phyloP scores from a whole-genome alignment of 805 yeast species.

The Yarrowia sp. region DNA sequence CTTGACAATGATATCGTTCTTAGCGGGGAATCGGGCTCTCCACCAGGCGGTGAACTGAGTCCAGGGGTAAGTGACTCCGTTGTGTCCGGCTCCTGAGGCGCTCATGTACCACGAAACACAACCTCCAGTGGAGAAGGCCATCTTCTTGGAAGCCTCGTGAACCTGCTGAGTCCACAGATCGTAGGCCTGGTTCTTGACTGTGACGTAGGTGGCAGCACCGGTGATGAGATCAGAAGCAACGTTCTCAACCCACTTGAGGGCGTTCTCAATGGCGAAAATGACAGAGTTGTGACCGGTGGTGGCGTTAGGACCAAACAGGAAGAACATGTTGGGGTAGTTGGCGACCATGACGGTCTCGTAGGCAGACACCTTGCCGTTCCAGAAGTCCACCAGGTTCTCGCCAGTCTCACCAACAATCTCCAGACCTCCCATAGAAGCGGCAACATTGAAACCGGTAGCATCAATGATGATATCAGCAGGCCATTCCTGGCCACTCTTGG shows the following conservation, averaged over 20 bases:
- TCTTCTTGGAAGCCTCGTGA: conserved; percentile 36
- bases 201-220: conserved; percentile 38
- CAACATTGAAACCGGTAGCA: conserved; percentile 42
- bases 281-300: conserved; percentile 43
- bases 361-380: conserved; percentile 39
- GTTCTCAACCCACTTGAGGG: conserved; percentile 40
- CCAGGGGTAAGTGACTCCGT: conserved; percentile 42
- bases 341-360: conserved; percentile 42
- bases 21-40: conserved; percentile 36
- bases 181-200: conserved; percentile 41
- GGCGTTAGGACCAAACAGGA: conserved; percentile 42
- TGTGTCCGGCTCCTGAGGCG: conserved; percentile 39
- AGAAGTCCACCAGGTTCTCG: conserved; percentile 37
- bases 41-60: conserved; percentile 41
- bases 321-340: conserved; percentile 42
- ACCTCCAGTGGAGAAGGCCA: conserved; percentile 41
- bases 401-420: conserved; percentile 39
- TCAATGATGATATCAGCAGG: conserved; percentile 42
- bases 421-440: conserved; percentile 35
- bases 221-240: conserved; percentile 36
- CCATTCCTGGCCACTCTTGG: conserved; percentile 41
- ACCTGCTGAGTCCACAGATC: conserved; percentile 39
- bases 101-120: conserved; percentile 43
- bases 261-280: conserved; percentile 42
- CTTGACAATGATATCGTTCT: conserved; percentile 9